These are phyloP conservation scores for Alternaria brassicae DNA, from an alignment of 2,329 filamentous ascomycete genomes.

Conservation along the genomic window DNA sequence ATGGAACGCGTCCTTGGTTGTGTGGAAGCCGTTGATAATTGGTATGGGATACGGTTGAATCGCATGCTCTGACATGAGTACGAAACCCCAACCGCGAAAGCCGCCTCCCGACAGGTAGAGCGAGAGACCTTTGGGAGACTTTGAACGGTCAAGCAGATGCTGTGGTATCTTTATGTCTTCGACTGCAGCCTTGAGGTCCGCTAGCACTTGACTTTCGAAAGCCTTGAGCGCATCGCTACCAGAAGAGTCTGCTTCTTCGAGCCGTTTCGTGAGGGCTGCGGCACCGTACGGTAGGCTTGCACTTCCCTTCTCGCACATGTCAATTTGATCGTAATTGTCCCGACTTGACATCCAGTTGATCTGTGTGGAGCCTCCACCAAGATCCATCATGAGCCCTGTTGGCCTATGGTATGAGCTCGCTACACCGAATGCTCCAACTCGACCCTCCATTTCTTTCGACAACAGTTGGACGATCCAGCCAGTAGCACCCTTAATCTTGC, in stretches of 20 bases:
- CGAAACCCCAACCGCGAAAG: conserved; percentile 88
- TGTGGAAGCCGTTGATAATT: conserved; percentile 80
- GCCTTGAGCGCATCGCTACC: conserved; percentile 54
- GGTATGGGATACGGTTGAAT: conserved; percentile 83
- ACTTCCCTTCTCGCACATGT: conserved; percentile 55
- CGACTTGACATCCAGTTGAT: conserved; percentile 67
- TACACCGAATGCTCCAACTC: conserved; percentile 83
- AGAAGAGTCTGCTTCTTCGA: conserved; percentile 50
- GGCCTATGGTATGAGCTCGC: conserved; percentile 74
- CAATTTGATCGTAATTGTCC: conserved; percentile 56
- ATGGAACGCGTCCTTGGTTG: conserved; percentile 67
- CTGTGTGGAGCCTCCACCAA: conserved; percentile 78
- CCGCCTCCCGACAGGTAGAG: conserved; percentile 90
- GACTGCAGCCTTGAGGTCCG: conserved; percentile 68
- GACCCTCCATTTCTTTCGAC: conserved; percentile 79
- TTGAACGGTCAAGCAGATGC: conserved; percentile 52
- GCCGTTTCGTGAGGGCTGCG: conserved; percentile 66
- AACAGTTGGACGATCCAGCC: conserved; percentile 76
- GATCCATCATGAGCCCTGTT: conserved; percentile 83
- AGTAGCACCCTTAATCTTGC: conserved; percentile 67
- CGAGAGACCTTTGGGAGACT: conserved; percentile 51
- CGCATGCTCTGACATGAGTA: conserved; percentile 79
- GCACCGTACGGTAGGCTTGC: conserved; percentile 75
- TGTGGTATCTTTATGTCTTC: conserved; percentile 63
- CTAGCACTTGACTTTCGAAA: conserved; percentile 62